Conservation (phyloP, 2,329 filamentous ascomycete species). For the Colletotrichum scovillei region DNA sequence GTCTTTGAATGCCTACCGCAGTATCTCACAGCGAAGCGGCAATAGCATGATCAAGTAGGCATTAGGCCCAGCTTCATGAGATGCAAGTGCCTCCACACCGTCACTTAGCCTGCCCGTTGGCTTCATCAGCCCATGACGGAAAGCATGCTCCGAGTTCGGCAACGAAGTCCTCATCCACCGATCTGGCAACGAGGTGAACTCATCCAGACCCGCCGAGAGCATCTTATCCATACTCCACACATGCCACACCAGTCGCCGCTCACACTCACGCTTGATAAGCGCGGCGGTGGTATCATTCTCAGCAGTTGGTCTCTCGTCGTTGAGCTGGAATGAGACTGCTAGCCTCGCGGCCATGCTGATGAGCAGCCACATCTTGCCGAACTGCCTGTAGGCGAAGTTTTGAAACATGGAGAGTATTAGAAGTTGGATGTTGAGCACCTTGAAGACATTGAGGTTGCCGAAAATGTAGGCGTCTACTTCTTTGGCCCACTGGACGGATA, state of each 20-base stretch:
- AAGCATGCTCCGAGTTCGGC: conserved; percentile 6
- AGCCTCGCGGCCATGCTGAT: conserved; percentile 18
- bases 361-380: conserved; percentile 22
- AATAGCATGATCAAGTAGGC: conserved; percentile 12
- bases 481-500: neutral
- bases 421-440: conserved; percentile 9
- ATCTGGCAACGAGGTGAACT: conserved; percentile 20
- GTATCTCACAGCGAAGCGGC: neutral
- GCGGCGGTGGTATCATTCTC: neutral
- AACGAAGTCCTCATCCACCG: conserved; percentile 14
- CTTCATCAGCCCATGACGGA: conserved; percentile 15
- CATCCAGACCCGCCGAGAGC: conserved; percentile 16
- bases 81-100: neutral
- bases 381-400: conserved; percentile 26
- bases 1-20: neutral
- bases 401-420: conserved; percentile 23
- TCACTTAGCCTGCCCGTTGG: conserved; percentile 4
- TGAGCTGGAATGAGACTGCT: conserved; percentile 21
- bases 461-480: conserved; percentile 1
- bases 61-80: neutral
- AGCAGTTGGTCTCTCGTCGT: conserved; percentile 1
- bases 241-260: conserved; percentile 22
- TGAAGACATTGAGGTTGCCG: conserved; percentile 4
- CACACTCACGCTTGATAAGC: conserved; percentile 7
- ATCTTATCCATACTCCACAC: conserved; percentile 27